phyloP scores from a whole-genome alignment of 2,329 filamentous ascomycete genomes.

The Diplodia intermedia region DNA sequence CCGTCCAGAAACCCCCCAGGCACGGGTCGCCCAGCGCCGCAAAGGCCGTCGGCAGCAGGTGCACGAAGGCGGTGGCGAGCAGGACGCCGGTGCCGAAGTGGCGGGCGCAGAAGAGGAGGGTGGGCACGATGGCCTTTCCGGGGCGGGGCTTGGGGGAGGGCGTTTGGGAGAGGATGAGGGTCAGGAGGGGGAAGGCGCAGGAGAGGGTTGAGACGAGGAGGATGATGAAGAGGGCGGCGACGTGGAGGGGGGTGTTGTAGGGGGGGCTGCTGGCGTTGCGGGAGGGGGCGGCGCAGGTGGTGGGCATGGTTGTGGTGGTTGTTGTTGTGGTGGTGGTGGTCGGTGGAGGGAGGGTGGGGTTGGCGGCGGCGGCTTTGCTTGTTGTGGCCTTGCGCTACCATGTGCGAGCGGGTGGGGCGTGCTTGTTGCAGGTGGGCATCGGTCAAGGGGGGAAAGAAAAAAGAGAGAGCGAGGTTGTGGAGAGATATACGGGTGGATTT shows the following conservation, averaged over 20 bases:
- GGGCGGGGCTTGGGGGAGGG: conserved; percentile 35
- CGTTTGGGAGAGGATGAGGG: conserved; percentile 61
- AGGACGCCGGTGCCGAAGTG: conserved; percentile 51
- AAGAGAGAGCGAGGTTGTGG: too few relatives aligned
- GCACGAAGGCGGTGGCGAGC: conserved; percentile 50
- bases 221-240: conserved; percentile 46
- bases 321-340: neutral
- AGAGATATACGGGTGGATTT: too few relatives aligned
- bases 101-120: conserved; percentile 46
- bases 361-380: neutral
- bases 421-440: too few relatives aligned
- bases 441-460: too few relatives aligned
- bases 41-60: conserved; percentile 50
- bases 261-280: neutral
- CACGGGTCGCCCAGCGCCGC: conserved; percentile 49
- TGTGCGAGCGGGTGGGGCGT: too few relatives aligned
- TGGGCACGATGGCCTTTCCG: neutral
- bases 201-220: conserved; percentile 50
- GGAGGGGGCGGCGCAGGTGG: neutral
- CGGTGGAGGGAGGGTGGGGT: neutral
- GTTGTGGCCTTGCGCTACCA: too few relatives aligned
- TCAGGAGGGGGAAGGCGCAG: conserved; percentile 68
- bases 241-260: conserved; percentile 43
- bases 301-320: neutral
- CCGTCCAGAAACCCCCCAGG: conserved; percentile 48